Evolutionary conservation across 2,329 filamentous ascomycete genomes (phyloP), one percentile per base, ranked within the genome.

Genomic region (Diaporthe citrichinensis): DNA sequence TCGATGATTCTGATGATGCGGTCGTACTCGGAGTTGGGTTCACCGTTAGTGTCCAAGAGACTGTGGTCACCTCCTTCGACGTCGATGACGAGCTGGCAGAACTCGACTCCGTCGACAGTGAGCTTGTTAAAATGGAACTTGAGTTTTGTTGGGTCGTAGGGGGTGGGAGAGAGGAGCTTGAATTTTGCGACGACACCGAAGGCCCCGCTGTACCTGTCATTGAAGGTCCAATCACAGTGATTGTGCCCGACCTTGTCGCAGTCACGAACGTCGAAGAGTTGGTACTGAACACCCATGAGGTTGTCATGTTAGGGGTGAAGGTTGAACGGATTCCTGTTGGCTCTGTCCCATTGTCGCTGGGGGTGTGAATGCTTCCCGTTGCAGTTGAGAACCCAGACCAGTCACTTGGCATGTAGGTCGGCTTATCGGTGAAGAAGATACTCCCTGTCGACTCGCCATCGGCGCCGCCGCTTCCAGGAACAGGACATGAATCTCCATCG

Each of bases 341-440:
- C 31, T 67, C 41, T 41, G 44, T 51, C 20, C 5, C 28, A 17
- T 49, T 49, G 2, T 15, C 31, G 20, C n/a, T 10, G 9, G 65
- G 15, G 3, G 65, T 55, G 31, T 25, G 15, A 1, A 69, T 69
- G 17, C 49, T 69, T 14, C 72, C 72, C 23, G 72, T 74, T 8
- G 62, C 61, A 12, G 49, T 51, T 4, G 28, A 69, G 51, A 71
- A 69, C 3, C 72, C 72, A 3, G 72, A 25, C 53, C 53, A 74
- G 15, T 55, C 41, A 10, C 41, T 74, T 2, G 72, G 51, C 62
- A 69, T 46, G 41, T 74, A 74, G 51, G 51, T 74, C 23, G 72
- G 72, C 25, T 36, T 4, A 34, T 46, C 58, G 4, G 72, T 57
- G 58, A 44, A 53, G 51, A 67, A 73, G n/a, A 46, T 57, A 12